These are phyloP conservation scores for Chiua virens DNA, from an alignment of 768 basidiomycete species.

Conservation along the genomic window DNA sequence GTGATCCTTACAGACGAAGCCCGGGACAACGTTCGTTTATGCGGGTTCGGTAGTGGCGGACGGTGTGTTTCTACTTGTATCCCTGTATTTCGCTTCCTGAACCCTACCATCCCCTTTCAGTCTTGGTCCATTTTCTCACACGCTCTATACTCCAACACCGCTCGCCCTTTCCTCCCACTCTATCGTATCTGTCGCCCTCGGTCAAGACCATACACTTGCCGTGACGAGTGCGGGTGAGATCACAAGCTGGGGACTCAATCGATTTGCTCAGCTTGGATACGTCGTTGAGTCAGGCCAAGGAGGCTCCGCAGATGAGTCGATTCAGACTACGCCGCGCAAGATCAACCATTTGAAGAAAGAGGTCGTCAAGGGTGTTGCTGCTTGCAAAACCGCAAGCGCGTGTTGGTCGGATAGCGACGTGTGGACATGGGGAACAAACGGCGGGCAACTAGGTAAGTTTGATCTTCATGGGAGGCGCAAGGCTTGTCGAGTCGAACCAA, in stretches of 20 bases:
- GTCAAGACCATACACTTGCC: slow-evolving; percentile 93
- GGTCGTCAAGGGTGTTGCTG: slow-evolving; percentile 50
- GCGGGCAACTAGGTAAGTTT: slow-evolving; percentile 79
- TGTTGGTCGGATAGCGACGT: slow-evolving; percentile 79
- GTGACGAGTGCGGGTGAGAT: slow-evolving; percentile 82
- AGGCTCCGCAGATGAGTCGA: slow-evolving; percentile 61
- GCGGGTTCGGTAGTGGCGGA: slow-evolving; percentile 88
- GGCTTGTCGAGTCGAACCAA: too few species aligned
- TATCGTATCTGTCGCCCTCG: slow-evolving; percentile 73
- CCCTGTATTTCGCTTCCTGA: neutral
- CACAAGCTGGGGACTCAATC: slow-evolving; percentile 87
- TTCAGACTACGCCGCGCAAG: slow-evolving; percentile 75
- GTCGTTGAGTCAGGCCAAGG: slow-evolving; percentile 55
- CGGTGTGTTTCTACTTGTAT: slow-evolving; percentile 46
- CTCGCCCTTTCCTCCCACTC: slow-evolving; percentile 55
- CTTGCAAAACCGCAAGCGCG: slow-evolving; percentile 82
- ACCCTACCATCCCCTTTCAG: slow-evolving; percentile 35
- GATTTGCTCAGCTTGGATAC: slow-evolving; percentile 89
- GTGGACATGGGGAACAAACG: slow-evolving; percentile 93
- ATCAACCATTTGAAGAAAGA: slow-evolving; percentile 55
- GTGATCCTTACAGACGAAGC: slow-evolving; percentile 71
- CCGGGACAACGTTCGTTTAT: slow-evolving; percentile 74
- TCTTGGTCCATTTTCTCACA: slow-evolving; percentile 74
- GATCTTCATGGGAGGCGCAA: too few species aligned
- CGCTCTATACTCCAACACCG: slow-evolving; percentile 70